A percentile compares a stretch with the other conserved stretches of the same genome.
Evolutionary conservation across 1,284 basidiomycete species (phyloP).

Genomic region (Irpex lacteus): DNA sequence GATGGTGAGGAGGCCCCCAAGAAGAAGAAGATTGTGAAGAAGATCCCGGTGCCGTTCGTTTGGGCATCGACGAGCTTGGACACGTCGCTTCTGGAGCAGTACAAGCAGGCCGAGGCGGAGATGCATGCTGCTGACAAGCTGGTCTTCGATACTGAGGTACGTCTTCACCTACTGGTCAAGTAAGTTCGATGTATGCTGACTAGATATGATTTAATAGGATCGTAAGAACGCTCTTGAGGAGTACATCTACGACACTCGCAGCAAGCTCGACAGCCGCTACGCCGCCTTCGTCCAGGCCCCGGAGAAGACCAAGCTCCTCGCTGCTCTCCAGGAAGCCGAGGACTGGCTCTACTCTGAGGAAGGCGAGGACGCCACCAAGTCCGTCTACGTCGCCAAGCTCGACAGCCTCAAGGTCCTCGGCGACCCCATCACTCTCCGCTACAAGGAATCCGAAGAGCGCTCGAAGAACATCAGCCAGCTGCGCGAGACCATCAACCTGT

Average conservation of each 20-base stretch:
- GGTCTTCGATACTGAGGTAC: constrained; percentile 90
- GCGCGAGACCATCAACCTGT: constrained; percentile 83
- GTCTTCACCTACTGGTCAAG: constrained; percentile 20
- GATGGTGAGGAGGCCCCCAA: constrained; percentile 65
- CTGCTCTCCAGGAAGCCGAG: constrained; percentile 73
- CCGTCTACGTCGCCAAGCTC: constrained; percentile 79
- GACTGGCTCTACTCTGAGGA: constrained; percentile 96
- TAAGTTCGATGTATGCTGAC: not conserved
- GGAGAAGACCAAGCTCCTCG: constrained; percentile 79
- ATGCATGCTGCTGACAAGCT: constrained; percentile 92
- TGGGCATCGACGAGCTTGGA: constrained; percentile 65
- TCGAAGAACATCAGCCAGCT: constrained; percentile 68
- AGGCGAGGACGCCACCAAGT: constrained; percentile 92
- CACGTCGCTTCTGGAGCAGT: constrained; percentile 55
- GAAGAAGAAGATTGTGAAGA: constrained; percentile 81
- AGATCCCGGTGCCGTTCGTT: constrained; percentile 77
- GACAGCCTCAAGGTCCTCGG: constrained; percentile 81
- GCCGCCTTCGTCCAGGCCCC: constrained; percentile 55
- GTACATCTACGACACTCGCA: constrained; percentile 92
- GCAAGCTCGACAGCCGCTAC: constrained; percentile 88
- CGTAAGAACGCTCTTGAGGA: constrained; percentile 97
- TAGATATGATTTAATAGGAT: constrained; percentile 49
- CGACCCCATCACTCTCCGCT: constrained; percentile 81
- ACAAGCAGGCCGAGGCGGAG: constrained; percentile 78
- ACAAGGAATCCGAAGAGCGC: constrained; percentile 79